Percentiles rank a stretch among this genome's conserved stretches.
Evolutionary conservation across 1,139 yeast species (phyloP).

Genomic region (Wickerhamomyces sp.): DNA sequence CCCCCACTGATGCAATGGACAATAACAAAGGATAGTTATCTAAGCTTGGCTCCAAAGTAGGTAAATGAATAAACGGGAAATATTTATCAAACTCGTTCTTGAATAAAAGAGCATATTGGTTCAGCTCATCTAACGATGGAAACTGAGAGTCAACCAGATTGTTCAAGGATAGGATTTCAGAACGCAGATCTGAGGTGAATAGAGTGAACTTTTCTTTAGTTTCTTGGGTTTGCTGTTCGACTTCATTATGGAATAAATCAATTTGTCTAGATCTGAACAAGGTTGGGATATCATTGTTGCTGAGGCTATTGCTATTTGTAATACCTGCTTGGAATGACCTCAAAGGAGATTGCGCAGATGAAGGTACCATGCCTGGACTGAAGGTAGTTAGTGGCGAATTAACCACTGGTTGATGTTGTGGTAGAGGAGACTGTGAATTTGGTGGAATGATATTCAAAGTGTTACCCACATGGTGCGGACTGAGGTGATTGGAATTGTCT

Average conservation of each 20-base stretch:
- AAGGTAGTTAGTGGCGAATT: neutral
- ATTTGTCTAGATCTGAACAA: conserved; percentile 57
- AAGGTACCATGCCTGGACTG: neutral
- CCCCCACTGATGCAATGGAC: conserved; percentile 86
- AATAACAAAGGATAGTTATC: conserved; percentile 72
- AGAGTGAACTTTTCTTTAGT: conserved; percentile 14
- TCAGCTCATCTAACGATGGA: conserved; percentile 71
- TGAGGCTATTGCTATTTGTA: neutral
- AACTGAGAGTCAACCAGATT: conserved; percentile 51
- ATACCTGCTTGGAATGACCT: neutral
- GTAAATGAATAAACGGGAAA: conserved; percentile 79
- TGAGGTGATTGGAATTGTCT: conserved; percentile 1
- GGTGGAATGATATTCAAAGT: neutral
- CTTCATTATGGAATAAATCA: conserved; percentile 46
- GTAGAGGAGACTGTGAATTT: neutral
- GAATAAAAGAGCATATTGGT: conserved; percentile 65
- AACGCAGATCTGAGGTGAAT: conserved; percentile 49
- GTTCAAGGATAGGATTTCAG: conserved; percentile 47
- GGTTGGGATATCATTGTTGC: conserved; percentile 38
- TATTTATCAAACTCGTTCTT: conserved; percentile 73
- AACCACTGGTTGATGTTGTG: neutral
- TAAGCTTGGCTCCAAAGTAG: conserved; percentile 53
- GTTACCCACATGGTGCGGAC: neutral
- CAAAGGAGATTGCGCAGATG: neutral
- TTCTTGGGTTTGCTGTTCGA: conserved; percentile 15